A percentile compares a stretch with the other conserved stretches of the same genome.
Evolutionary conservation across 805 yeast genomes (phyloP).

Genomic region (Clavispora carvajalis): DNA sequence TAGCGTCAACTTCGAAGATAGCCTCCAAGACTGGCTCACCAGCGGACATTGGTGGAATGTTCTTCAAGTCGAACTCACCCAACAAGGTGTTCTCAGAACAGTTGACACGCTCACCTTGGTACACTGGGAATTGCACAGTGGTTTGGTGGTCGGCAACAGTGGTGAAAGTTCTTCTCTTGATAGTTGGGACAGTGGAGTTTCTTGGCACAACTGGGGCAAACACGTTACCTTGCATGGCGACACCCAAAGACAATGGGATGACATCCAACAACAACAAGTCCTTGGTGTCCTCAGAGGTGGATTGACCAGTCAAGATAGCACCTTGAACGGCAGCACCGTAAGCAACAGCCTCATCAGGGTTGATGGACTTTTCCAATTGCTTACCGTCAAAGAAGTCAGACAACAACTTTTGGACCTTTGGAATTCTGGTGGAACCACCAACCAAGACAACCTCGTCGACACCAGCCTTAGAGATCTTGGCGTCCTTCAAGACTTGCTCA

Average conservation of each 20-base stretch:
- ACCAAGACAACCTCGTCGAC: constrained; percentile 44
- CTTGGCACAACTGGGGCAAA: constrained; percentile 98
- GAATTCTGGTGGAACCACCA: constrained; percentile 49
- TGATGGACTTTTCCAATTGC: constrained; percentile 44
- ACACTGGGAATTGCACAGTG: constrained; percentile 96
- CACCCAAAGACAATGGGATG: constrained; percentile 95
- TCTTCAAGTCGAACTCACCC: constrained; percentile 94
- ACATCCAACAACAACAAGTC: constrained; percentile 93
- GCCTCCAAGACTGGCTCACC: constrained; percentile 98
- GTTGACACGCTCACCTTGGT: constrained; percentile 96
- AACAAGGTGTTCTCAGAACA: constrained; percentile 93
- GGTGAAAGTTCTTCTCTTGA: constrained; percentile 94
- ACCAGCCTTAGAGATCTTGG: constrained; percentile 40
- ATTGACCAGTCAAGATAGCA: constrained; percentile 89
- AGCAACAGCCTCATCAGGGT: constrained; percentile 48
- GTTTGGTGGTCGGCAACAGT: constrained; percentile 98
- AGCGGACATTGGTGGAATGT: constrained; percentile 98
- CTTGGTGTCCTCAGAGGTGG: constrained; percentile 57
- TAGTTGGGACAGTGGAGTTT: constrained; percentile 96
- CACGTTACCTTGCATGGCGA: constrained; percentile 63
- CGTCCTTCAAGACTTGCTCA: constrained; percentile 42
- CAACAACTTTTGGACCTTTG: constrained; percentile 45
- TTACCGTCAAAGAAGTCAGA: constrained; percentile 43
- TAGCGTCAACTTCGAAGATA: constrained; percentile 94
- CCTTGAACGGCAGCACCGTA: constrained; percentile 95